Percentiles rank a stretch among this genome's conserved stretches.
Conservation (phyloP, 2,329 filamentous ascomycete species). For the Dryadomyces sulphureus region DNA sequence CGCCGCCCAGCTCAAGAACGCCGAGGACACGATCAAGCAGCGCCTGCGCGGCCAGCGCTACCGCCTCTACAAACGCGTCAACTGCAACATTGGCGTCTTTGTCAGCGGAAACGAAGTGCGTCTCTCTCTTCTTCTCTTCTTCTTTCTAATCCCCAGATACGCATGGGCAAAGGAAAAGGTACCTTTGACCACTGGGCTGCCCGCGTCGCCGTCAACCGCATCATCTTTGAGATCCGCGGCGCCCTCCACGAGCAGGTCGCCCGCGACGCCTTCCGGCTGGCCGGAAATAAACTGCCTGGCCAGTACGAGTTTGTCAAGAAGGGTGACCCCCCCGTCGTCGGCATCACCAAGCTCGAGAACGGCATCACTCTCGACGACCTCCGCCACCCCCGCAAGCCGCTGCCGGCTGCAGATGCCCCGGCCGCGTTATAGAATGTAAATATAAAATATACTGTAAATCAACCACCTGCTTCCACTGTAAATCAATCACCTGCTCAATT, state of each 20-base stretch:
- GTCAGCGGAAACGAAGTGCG: conserved; percentile 80
- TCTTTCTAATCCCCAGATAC: conserved; percentile 37
- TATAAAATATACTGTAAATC: too few relatives aligned
- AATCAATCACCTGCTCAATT: too few relatives aligned
- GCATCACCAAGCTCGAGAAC: conserved; percentile 73
- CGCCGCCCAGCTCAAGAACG: conserved; percentile 72
- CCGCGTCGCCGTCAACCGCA: conserved; percentile 76
- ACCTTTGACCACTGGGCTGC: conserved; percentile 94
- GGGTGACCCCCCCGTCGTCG: conserved; percentile 78
- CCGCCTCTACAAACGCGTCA: conserved; percentile 78
- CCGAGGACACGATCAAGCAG: conserved; percentile 84
- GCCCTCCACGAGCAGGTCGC: conserved; percentile 89
- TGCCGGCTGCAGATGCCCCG: neutral
- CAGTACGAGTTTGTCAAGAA: conserved; percentile 90
- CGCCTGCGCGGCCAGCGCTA: conserved; percentile 84
- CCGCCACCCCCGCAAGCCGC: conserved; percentile 57
- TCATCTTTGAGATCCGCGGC: conserved; percentile 86
- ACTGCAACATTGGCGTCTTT: conserved; percentile 89
- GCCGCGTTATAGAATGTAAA: neutral
- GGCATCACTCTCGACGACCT: conserved; percentile 72
- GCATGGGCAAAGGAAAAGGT: conserved; percentile 99
- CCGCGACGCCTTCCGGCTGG: conserved; percentile 82
- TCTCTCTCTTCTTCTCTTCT: neutral
- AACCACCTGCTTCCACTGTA: too few relatives aligned
- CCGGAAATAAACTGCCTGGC: conserved; percentile 85